A percentile compares a stretch with the other conserved stretches of the same genome.
These are phyloP conservation scores for Melastoma candidum DNA, from an alignment of 441 rosid genomes.

Conservation along the genomic window DNA sequence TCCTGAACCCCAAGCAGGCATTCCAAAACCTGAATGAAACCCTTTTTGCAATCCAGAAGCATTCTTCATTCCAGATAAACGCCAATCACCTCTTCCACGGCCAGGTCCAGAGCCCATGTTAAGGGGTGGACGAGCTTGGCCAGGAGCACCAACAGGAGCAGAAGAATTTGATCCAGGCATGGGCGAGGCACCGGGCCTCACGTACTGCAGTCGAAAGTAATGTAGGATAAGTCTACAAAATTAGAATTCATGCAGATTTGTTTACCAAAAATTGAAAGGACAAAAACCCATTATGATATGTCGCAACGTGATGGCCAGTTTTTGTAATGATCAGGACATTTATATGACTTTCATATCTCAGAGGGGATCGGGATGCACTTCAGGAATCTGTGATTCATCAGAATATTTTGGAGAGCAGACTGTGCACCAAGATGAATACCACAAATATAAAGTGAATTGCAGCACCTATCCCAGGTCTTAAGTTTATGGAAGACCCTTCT, in stretches of 20 bases:
- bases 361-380: no score
- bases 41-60: constrained; percentile 60
- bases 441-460: no score
- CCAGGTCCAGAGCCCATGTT: constrained; percentile 55
- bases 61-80: constrained; percentile 63
- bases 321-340: no score
- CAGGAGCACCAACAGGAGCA: constrained; percentile 47
- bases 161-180: constrained; percentile 49
- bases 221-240: constrained; percentile 10
- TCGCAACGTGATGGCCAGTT: no score
- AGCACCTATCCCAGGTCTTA: no score
- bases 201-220: constrained; percentile 66
- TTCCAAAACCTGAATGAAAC: constrained; percentile 59
- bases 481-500: no score
- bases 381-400: no score
- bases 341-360: no score
- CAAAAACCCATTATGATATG: no score
- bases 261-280: no score
- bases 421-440: no score
- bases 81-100: constrained; percentile 97
- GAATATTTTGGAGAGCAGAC: no score
- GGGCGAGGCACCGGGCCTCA: constrained; percentile 89
- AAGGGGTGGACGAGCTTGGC: constrained; percentile 71
- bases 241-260: background rate
- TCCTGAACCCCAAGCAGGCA: constrained; percentile 64